These are phyloP conservation scores for Cytidiella melzeri DNA, from an alignment of 768 basidiomycete genomes.

Conservation along the genomic window DNA sequence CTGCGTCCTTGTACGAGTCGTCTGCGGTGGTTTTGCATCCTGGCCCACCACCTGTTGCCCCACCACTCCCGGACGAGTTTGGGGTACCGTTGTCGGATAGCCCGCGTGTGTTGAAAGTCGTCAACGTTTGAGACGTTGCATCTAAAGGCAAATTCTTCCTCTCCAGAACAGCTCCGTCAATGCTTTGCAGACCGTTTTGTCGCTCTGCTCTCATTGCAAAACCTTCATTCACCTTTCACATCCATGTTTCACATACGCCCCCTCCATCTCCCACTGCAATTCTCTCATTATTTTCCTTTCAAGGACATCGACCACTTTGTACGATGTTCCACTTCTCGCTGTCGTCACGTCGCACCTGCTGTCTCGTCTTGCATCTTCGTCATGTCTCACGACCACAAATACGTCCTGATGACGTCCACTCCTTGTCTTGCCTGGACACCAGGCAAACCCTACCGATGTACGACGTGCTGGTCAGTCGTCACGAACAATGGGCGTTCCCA, in stretches of 20 bases:
- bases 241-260: background rate
- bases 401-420: no score
- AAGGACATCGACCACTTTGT: no score
- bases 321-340: no score
- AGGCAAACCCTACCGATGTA: no score
- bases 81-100: constrained; percentile 6
- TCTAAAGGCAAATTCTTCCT: background rate
- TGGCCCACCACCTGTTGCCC: constrained; percentile 11
- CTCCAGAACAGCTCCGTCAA: constrained; percentile 12
- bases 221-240: no score
- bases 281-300: no score
- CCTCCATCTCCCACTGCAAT: background rate
- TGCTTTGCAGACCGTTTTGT: background rate
- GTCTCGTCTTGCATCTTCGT: no score
- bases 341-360: no score
- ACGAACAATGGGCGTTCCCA: no score
- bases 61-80: constrained; percentile 19
- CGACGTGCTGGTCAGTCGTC: no score
- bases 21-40: constrained; percentile 8
- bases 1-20: constrained; percentile 9
- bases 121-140: constrained; percentile 1
- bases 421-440: no score
- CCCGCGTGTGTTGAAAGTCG: constrained; percentile 13
- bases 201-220: background rate
- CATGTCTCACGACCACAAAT: no score